Base-by-base conservation (phyloP, 176 grass and related monocot species). In the Triticum turgidum region DNA sequence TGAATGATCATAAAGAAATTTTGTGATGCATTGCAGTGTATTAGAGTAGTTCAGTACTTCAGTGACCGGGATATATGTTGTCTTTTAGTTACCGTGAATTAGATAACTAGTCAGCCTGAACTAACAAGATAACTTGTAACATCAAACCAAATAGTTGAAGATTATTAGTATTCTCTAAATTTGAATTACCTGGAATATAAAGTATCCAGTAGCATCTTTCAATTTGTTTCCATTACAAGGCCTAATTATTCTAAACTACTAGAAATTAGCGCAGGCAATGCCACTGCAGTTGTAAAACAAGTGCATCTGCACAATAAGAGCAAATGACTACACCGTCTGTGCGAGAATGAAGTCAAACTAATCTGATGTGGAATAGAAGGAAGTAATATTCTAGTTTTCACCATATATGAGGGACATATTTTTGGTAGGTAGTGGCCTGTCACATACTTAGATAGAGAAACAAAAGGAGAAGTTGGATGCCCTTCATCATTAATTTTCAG, bases 1-100 rank as follows among this genome's bases (percentile, higher is more conserved):
- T 79, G 34, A 29, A 77, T 69, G 76, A 29, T 83, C 73, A 69
- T 58, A 10, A 67, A 12, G 63, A 83, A 69, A 70, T 49, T 54
- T 34, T 1, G 4, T 63, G 11, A 44, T 18, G 20, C 51, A 80
- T 61, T 54, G 13, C 22, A 65, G 41, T 63, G 69, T 33, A 67
- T 24, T 49, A 77, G 38, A 85, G 22, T 70, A 74, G 11, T 69
- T 80, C 37, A 35, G 12, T 73, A 76, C 22, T 58, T 15, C 70
- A 29, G 79, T 59, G 3, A 59, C 56, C 20, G 34, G 70, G 35
- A 24, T 51, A 62, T 49, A 17, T 37, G 3, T 14, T 79, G 64
- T 52, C 1, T 29, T 76, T 49, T 65, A 80, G 30, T 3, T 58
- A 81, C 21, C 5, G 3, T 5, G 32, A 78, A 68, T 21, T 58